phyloP scores from a whole-genome alignment of 495 filamentous ascomycete species.

The Penicillium bovifimosum region DNA sequence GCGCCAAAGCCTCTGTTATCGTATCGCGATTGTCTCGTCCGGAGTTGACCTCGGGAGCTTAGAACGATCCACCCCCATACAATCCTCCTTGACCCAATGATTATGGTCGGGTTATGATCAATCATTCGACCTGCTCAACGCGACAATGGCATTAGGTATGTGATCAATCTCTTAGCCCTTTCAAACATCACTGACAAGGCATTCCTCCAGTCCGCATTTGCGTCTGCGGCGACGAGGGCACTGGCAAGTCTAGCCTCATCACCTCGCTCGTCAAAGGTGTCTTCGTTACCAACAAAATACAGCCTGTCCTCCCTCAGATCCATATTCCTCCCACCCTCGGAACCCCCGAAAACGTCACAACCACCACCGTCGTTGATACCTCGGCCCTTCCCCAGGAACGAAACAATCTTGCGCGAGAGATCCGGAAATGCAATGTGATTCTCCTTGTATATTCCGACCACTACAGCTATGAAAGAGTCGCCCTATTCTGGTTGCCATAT shows the following conservation, averaged over 20 bases:
- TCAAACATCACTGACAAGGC: conserved; percentile 6
- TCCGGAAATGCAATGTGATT: conserved; percentile 94
- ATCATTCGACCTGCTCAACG: background rate
- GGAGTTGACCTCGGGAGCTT: background rate
- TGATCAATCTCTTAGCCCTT: background rate
- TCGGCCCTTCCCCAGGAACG: conserved; percentile 92
- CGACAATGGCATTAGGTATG: conserved; percentile 36
- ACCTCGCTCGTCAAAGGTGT: conserved; percentile 81
- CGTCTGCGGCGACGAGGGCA: conserved; percentile 88
- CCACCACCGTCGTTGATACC: conserved; percentile 92
- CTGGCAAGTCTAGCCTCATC: conserved; percentile 51
- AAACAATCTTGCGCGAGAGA: conserved; percentile 80
- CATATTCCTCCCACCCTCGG: conserved; percentile 84
- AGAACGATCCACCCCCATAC: background rate
- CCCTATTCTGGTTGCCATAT: conserved; percentile 95
- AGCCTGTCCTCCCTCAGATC: conserved; percentile 87
- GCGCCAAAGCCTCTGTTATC: conserved; percentile 6
- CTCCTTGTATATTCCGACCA: conserved; percentile 96
- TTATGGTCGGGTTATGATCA: background rate
- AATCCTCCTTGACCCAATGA: background rate
- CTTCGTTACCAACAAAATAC: conserved; percentile 90
- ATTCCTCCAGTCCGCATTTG: conserved; percentile 72
- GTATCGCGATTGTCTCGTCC: background rate
- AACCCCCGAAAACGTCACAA: conserved; percentile 91
- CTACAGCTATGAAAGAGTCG: conserved; percentile 97